Percentiles rank a stretch among this genome's conserved stretches.
These are phyloP conservation scores for Skeletonema grethae DNA, from an alignment of 108 stramenopile species.

Conservation along the genomic window DNA sequence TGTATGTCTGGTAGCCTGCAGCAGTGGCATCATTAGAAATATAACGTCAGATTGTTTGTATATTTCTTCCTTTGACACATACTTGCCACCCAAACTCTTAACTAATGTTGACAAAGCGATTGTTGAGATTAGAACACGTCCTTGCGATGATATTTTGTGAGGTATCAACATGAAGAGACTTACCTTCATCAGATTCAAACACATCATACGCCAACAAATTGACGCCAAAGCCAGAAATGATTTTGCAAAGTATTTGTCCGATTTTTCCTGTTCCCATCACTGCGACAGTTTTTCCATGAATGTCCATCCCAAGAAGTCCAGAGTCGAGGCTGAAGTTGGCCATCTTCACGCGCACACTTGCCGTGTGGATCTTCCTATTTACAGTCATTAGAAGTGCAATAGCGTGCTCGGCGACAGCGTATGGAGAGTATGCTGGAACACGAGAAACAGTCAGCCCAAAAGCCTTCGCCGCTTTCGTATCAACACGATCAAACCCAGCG, in stretches of 20 bases:
- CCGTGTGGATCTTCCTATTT: conserved; percentile 62
- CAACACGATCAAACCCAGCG: conserved; percentile 81
- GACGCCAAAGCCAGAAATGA: conserved; percentile 75
- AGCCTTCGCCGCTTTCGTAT: conserved; percentile 65
- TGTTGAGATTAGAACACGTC: too few relatives aligned
- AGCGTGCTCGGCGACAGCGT: conserved; percentile 84
- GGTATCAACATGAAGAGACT: background rate
- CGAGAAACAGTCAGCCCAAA: conserved; percentile 68
- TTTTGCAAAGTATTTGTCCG: conserved; percentile 74
- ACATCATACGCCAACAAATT: conserved; percentile 65
- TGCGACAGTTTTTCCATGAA: conserved; percentile 73
- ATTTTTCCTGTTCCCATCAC: conserved; percentile 77
- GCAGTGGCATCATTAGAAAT: conserved; percentile 77
- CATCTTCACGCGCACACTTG: conserved; percentile 69
- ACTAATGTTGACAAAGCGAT: conserved; percentile 16
- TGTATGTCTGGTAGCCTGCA: conserved; percentile 62
- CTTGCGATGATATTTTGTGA: too few relatives aligned
- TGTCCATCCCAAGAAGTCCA: conserved; percentile 76
- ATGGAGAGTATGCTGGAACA: conserved; percentile 84
- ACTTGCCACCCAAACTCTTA: conserved; percentile 68
- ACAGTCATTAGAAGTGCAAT: conserved; percentile 79
- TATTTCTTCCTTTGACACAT: conserved; percentile 75
- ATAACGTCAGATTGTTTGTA: conserved; percentile 68
- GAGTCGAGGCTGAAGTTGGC: conserved; percentile 77
- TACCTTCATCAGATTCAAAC: conserved; percentile 52